These are phyloP conservation scores for Priceomyces fermenticarens DNA, from an alignment of 805 yeast genomes.

Conservation along the genomic window DNA sequence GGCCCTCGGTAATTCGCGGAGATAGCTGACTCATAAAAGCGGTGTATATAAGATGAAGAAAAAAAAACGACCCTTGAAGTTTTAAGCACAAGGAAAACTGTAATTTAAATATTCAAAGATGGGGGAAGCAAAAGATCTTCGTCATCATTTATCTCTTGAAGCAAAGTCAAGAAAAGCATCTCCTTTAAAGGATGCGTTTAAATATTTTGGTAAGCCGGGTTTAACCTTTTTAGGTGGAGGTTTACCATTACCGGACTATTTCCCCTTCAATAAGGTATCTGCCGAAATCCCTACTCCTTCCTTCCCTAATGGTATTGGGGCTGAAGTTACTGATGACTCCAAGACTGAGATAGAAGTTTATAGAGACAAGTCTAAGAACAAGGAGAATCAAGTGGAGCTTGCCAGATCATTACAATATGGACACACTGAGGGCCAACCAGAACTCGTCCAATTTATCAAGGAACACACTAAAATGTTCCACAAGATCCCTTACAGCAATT, in stretches of 20 bases:
- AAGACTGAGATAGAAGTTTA: conserved; percentile 42
- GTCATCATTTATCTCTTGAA: conserved; percentile 74
- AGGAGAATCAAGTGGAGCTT: conserved; percentile 59
- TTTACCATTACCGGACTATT: conserved; percentile 83
- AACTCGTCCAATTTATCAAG: conserved; percentile 60
- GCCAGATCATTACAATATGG: conserved; percentile 93
- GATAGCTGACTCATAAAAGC: no score
- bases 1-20: no score
- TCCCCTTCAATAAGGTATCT: conserved; percentile 80
- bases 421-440: conserved; percentile 74
- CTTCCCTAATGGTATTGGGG: conserved; percentile 73
- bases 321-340: conserved; percentile 45
- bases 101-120: no score
- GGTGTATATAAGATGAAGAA: no score
- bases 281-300: conserved; percentile 79
- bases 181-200: conserved; percentile 80
- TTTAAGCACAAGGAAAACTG: no score
- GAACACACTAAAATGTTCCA: conserved; percentile 67
- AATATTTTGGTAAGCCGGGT: conserved; percentile 68
- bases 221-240: conserved; percentile 94
- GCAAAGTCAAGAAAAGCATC: conserved; percentile 74
- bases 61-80: no score
- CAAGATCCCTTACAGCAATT: conserved; percentile 48
- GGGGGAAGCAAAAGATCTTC: conserved; percentile 58
- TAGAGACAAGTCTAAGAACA: conserved; percentile 25